Conservation (phyloP, 148 eudicot species). For the Rhododendron ovatum region DNA sequence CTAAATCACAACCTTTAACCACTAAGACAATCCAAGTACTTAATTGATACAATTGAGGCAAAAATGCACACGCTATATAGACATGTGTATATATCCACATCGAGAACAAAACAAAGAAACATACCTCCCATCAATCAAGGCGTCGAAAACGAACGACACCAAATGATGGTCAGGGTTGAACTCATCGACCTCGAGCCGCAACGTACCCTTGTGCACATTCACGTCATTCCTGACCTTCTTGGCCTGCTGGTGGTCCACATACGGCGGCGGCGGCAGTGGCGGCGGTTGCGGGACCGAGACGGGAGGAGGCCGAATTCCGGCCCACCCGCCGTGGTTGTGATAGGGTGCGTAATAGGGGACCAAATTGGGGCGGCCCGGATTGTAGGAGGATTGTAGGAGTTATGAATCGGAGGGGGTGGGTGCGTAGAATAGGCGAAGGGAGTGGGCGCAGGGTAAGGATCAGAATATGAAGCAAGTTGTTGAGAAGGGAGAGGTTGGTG, state of each 20-base stretch:
- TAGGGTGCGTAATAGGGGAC: slow-evolving; percentile 16
- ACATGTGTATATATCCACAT: background rate
- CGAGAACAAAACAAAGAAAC: background rate
- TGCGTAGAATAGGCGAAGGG: slow-evolving; percentile 17
- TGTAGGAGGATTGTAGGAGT: slow-evolving; percentile 14
- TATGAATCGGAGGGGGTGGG: slow-evolving; percentile 15
- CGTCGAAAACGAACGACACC: slow-evolving; percentile 76
- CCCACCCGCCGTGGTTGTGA: slow-evolving; percentile 36
- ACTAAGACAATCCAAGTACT: background rate
- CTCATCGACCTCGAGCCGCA: slow-evolving; percentile 53
- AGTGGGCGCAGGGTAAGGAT: slow-evolving; percentile 5
- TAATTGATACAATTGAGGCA: background rate
- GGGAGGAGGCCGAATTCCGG: slow-evolving; percentile 25
- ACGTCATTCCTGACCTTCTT: slow-evolving; percentile 79
- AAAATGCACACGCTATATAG: too few species aligned
- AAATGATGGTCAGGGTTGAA: slow-evolving; percentile 41
- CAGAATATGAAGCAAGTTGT: slow-evolving; percentile 14
- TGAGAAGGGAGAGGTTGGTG: slow-evolving; percentile 18
- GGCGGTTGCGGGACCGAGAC: background rate
- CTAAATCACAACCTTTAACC: background rate
- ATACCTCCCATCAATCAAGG: slow-evolving; percentile 74
- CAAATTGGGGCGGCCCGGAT: slow-evolving; percentile 21
- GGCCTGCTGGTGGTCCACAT: slow-evolving; percentile 68
- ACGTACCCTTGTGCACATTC: slow-evolving; percentile 69
- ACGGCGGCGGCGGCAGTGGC: slow-evolving; percentile 28